Evolutionary conservation across 2,329 filamentous ascomycete genomes (phyloP).

Genomic region (Epichloe coenophiala): DNA sequence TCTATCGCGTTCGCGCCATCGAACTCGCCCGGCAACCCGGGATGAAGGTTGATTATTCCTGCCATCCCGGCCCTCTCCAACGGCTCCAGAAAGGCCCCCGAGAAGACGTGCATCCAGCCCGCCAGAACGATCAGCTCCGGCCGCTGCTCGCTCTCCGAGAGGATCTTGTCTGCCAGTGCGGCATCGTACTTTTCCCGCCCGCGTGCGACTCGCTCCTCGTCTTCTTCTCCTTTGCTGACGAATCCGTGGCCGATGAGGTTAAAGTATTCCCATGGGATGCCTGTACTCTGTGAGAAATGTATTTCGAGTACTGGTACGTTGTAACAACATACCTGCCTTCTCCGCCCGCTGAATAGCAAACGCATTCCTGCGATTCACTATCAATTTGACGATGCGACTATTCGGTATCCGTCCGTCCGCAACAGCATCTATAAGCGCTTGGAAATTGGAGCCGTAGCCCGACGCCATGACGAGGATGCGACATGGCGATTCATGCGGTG

Average conservation of each 20-base stretch:
- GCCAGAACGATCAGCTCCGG: slow-evolving; percentile 70
- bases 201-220: too few relatives aligned
- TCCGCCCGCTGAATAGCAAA: slow-evolving; percentile 28
- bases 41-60: slow-evolving; percentile 30
- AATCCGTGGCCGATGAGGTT: too few relatives aligned
- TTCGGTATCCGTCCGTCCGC: slow-evolving; percentile 24
- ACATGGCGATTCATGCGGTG: slow-evolving; percentile 12
- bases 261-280: too few relatives aligned
- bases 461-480: slow-evolving; percentile 57
- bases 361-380: slow-evolving; percentile 36
- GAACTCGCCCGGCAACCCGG: slow-evolving; percentile 53
- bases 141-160: slow-evolving; percentile 31
- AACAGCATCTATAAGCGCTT: slow-evolving; percentile 50
- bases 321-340: slow-evolving; percentile 22
- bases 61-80: slow-evolving; percentile 46
- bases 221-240: too few relatives aligned
- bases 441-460: slow-evolving; percentile 64
- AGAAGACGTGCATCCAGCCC: slow-evolving; percentile 81
- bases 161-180: slow-evolving; percentile 24
- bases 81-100: slow-evolving; percentile 54
- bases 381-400: slow-evolving; percentile 30
- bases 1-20: slow-evolving; percentile 69
- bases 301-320: too few relatives aligned
- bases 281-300: too few relatives aligned
- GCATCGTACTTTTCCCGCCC: too few relatives aligned